These are phyloP conservation scores for Venturia carpophila DNA, from an alignment of 2,329 filamentous ascomycete genomes.

Conservation along the genomic window DNA sequence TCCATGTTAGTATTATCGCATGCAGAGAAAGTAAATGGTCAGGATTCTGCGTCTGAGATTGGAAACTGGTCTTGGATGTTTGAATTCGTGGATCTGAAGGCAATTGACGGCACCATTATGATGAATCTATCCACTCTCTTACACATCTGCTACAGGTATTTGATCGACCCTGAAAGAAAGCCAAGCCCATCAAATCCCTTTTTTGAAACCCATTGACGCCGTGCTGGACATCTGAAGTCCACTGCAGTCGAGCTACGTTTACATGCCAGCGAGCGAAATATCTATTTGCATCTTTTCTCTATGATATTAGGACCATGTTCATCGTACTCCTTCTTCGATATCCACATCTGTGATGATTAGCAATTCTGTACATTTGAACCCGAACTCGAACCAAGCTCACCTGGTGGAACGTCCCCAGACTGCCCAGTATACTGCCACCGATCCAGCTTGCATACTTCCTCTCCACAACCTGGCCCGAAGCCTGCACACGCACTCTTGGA, in stretches of 20 bases:
- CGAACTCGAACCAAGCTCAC: constrained; percentile 19
- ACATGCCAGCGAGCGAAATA: background rate
- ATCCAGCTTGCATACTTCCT: constrained; percentile 92
- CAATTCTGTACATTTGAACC: background rate
- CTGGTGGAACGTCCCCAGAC: constrained; percentile 94
- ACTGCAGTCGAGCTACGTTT: background rate
- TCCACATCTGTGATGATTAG: constrained; percentile 63
- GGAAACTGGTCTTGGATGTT: too few species aligned
- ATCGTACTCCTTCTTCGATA: constrained; percentile 93
- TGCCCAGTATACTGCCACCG: constrained; percentile 89
- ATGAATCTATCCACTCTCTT: too few species aligned
- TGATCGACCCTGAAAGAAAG: background rate
- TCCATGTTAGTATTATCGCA: background rate
- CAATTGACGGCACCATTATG: too few species aligned
- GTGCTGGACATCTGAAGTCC: background rate
- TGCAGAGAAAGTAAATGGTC: too few species aligned
- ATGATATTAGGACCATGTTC: constrained; percentile 87
- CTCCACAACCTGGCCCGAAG: constrained; percentile 78
- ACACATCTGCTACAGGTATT: background rate
- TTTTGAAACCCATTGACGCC: constrained; percentile 1
- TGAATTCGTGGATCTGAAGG: too few species aligned
- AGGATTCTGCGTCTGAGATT: too few species aligned
- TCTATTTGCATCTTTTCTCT: constrained; percentile 88
- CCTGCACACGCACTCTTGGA: constrained; percentile 78
- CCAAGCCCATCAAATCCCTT: background rate